Evolutionary conservation across 1,139 yeast species (phyloP).

Genomic region (Suhomyces chickasaworum): DNA sequence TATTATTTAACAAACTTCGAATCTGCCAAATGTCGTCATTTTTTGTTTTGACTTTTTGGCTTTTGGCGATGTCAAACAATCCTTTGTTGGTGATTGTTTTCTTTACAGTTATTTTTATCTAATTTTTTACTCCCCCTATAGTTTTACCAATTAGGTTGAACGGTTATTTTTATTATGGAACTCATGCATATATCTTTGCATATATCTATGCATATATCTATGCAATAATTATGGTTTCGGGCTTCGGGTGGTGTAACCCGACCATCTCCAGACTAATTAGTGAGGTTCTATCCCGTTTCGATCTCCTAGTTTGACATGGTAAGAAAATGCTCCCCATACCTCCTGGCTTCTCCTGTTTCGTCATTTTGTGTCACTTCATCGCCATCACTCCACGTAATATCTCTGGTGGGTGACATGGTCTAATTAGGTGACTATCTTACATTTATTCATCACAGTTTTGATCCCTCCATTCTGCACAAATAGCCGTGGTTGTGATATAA

Average conservation of each 20-base stretch:
- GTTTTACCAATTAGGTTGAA: background rate
- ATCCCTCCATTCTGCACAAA: background rate
- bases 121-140: background rate
- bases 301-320: background rate
- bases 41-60: too few species aligned
- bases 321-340: too few species aligned
- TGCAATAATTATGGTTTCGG: too few species aligned
- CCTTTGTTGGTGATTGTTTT: background rate
- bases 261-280: background rate
- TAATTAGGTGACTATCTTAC: background rate
- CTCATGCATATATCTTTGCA: too few species aligned
- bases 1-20: background rate
- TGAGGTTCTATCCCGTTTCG: background rate
- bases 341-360: too few species aligned
- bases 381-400: background rate
- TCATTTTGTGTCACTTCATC: background rate
- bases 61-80: background rate
- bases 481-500: background rate
- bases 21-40: background rate
- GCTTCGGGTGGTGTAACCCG: background rate
- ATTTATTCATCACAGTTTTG: background rate
- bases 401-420: background rate
- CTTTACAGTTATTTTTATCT: background rate
- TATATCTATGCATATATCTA: too few species aligned
- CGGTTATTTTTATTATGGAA: too few species aligned